phyloP scores from a whole-genome alignment of 805 yeast species.

The Candida ulmi region DNA sequence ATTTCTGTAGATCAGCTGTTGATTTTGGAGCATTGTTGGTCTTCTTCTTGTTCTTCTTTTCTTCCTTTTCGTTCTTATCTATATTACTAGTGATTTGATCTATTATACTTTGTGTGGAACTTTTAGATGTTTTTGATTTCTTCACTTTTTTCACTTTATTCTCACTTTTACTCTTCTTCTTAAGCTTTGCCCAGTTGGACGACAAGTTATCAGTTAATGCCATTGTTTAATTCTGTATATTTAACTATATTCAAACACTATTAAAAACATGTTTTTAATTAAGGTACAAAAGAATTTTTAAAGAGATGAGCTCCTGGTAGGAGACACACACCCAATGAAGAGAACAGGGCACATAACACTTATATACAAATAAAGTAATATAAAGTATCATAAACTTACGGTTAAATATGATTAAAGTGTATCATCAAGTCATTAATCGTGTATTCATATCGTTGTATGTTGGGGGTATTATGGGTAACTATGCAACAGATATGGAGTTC shows the following conservation, averaged over 20 bases:
- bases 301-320: too few relatives aligned
- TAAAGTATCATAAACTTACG: too few relatives aligned
- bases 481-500: constrained; percentile 23
- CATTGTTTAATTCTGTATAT: constrained; percentile 5
- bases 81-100: constrained; percentile 11
- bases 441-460: too few relatives aligned
- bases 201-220: constrained; percentile 9
- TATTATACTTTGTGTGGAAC: constrained; percentile 12
- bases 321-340: too few relatives aligned
- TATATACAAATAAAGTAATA: too few relatives aligned
- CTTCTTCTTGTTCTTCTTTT: neutral
- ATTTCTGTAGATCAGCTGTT: constrained; percentile 8
- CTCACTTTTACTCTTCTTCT: constrained; percentile 6
- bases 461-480: too few relatives aligned
- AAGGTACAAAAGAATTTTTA: too few relatives aligned
- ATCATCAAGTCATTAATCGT: too few relatives aligned
- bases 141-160: constrained; percentile 5
- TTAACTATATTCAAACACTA: too few relatives aligned
- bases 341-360: too few relatives aligned
- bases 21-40: neutral
- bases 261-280: too few relatives aligned
- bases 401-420: too few relatives aligned
- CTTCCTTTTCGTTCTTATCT: constrained; percentile 6
- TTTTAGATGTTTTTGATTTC: neutral
- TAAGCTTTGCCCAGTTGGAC: constrained; percentile 18